phyloP scores from a whole-genome alignment of 129 eudicot species.

The Tanacetum coccineum region DNA sequence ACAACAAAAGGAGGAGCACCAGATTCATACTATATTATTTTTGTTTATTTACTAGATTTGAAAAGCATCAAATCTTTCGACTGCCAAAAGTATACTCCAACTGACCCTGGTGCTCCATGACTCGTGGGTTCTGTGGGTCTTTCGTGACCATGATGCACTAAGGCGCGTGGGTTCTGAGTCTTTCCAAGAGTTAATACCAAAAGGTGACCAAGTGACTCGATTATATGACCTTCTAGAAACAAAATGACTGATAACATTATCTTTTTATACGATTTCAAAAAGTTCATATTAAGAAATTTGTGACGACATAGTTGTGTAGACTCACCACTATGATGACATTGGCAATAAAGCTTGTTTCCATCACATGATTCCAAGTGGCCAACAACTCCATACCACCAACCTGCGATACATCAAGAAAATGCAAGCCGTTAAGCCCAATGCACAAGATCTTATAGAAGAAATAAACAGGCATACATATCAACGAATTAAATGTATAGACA shows the following conservation, averaged over 20 bases:
- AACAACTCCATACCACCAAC: slow-evolving; percentile 99
- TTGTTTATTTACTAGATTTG: slow-evolving; percentile 15
- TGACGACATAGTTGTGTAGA: slow-evolving; percentile 18
- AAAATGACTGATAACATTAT: background rate
- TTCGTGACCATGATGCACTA: slow-evolving; percentile 4
- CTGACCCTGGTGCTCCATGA: slow-evolving; percentile 12
- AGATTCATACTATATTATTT: slow-evolving; percentile 21
- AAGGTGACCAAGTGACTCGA: slow-evolving; percentile 1
- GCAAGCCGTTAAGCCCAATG: slow-evolving; percentile 12
- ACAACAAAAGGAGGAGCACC: slow-evolving; percentile 32
- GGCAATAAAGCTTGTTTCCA: slow-evolving; percentile 63
- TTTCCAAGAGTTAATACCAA: too few species aligned
- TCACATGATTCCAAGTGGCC: slow-evolving; percentile 83
- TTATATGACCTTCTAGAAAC: background rate
- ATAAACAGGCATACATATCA: background rate
- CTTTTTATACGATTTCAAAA: background rate
- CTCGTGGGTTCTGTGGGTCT: background rate
- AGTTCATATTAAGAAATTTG: slow-evolving; percentile 7
- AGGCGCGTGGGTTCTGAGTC: slow-evolving; percentile 3
- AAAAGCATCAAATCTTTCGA: slow-evolving; percentile 26
- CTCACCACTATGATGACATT: slow-evolving; percentile 73
- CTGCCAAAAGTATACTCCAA: slow-evolving; percentile 7
- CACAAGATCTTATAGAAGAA: background rate
- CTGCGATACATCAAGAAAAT: slow-evolving; percentile 42
- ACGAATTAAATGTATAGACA: background rate